Percentiles rank a stretch among this genome's conserved stretches.
phyloP scores from a whole-genome alignment of 2,329 filamentous ascomycete genomes.

The Alternaria sp. region DNA sequence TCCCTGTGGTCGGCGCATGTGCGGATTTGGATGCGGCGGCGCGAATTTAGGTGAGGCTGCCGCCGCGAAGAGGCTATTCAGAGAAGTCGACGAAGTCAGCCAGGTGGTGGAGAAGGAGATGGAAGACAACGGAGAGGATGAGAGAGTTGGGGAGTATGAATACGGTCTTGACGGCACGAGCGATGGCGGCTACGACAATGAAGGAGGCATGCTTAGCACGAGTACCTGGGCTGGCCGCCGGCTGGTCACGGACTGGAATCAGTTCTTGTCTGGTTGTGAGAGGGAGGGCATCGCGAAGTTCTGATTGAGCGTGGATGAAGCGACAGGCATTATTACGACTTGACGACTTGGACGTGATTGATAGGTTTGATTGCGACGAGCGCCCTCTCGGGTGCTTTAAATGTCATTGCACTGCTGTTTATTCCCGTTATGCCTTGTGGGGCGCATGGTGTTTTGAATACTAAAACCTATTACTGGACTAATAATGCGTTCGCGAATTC shows the following conservation, averaged over 20 bases:
- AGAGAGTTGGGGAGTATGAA: conserved; percentile 2
- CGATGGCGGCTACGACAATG: neutral
- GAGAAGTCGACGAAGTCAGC: conserved; percentile 30
- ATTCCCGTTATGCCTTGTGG: neutral
- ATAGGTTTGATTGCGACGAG: neutral
- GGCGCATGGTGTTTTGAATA: neutral
- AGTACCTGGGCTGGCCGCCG: conserved; percentile 27
- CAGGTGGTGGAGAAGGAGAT: neutral
- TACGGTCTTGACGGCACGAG: conserved; percentile 11
- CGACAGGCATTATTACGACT: neutral
- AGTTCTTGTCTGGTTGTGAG: conserved; percentile 28
- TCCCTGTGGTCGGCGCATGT: conserved; percentile 41
- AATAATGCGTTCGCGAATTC: neutral
- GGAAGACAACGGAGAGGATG: neutral
- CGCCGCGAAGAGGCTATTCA: conserved; percentile 46
- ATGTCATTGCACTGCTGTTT: neutral
- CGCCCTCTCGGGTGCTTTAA: neutral
- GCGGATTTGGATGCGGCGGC: conserved; percentile 46
- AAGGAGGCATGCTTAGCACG: neutral
- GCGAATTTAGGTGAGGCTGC: conserved; percentile 38
- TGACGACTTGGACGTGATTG: neutral
- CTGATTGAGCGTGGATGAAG: conserved; percentile 9
- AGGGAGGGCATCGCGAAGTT: conserved; percentile 32
- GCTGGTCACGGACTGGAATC: conserved; percentile 26
- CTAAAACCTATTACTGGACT: neutral